phyloP scores from a whole-genome alignment of 352 stramenopile genomes.

The Aphanomyces invadans region DNA sequence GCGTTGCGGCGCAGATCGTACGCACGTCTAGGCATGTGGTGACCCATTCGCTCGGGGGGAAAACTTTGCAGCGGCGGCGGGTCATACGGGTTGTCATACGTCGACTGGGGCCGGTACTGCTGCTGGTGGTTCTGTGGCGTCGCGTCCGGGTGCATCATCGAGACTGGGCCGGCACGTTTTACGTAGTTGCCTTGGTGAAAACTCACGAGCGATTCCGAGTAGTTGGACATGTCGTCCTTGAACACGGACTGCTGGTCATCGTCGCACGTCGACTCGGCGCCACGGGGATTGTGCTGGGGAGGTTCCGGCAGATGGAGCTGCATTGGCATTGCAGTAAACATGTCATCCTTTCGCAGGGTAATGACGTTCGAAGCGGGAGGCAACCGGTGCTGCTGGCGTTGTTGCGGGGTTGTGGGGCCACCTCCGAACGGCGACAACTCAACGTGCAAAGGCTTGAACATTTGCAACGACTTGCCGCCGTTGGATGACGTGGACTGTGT shows the following conservation, averaged over 20 bases:
- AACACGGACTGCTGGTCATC: neutral
- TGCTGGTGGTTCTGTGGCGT: neutral
- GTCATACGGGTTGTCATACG: too few relatives aligned
- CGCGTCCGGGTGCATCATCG: too few relatives aligned
- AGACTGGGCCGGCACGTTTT: too few relatives aligned
- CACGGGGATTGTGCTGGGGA: too few relatives aligned
- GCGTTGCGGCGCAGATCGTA: too few relatives aligned
- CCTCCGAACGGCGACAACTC: too few relatives aligned
- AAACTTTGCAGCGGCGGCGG: too few relatives aligned
- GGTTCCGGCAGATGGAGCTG: too few relatives aligned
- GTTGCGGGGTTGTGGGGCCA: neutral
- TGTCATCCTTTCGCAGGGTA: neutral
- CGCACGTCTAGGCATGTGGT: too few relatives aligned
- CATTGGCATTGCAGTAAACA: too few relatives aligned
- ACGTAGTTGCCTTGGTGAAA: neutral
- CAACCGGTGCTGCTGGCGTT: neutral
- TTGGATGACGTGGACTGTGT: neutral
- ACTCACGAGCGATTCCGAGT: constrained; percentile 8
- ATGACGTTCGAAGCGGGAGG: neutral
- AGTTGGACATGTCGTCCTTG: constrained; percentile 17
- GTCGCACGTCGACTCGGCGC: neutral
- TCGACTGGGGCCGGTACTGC: neutral
- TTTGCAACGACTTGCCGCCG: neutral
- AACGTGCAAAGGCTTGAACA: too few relatives aligned
- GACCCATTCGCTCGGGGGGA: too few relatives aligned